phyloP scores from a whole-genome alignment of 176 grass and related monocot species.

The Chrysopogon serrulatus region DNA sequence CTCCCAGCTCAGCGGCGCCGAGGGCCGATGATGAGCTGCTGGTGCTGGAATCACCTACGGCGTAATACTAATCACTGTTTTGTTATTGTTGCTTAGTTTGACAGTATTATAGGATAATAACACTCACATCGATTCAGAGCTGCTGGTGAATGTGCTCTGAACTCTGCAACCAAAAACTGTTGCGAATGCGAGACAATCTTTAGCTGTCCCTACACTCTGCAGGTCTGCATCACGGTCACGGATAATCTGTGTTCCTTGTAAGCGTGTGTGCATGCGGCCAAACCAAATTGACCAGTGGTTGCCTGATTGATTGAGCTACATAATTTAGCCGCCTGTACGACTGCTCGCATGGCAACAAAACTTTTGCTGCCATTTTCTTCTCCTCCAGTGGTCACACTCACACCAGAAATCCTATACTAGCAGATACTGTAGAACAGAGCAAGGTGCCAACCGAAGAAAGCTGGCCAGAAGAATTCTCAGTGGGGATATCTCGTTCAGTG shows the following conservation, averaged over 20 bases:
- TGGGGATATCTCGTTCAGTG: neutral
- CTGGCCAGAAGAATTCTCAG: neutral
- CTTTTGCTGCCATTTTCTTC: neutral
- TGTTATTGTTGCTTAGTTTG: neutral
- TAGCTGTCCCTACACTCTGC: neutral
- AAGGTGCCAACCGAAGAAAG: neutral
- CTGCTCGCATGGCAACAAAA: neutral
- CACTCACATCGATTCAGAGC: neutral
- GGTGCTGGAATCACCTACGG: neutral
- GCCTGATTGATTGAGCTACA: neutral
- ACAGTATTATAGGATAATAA: neutral
- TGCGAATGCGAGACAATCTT: neutral
- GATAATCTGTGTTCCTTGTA: neutral
- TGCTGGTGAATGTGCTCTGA: neutral
- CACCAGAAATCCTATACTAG: too few relatives aligned
- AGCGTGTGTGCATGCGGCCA: neutral
- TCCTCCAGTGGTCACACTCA: neutral
- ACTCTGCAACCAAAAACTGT: neutral
- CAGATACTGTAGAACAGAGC: neutral
- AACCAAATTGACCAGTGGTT: neutral
- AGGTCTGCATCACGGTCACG: neutral
- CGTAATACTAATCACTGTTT: neutral
- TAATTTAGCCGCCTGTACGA: neutral
- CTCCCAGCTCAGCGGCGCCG: constrained; percentile 42
- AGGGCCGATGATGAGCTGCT: constrained; percentile 51